These are phyloP conservation scores for Royoungia palumana DNA, from an alignment of 768 basidiomycete genomes.

Conservation along the genomic window DNA sequence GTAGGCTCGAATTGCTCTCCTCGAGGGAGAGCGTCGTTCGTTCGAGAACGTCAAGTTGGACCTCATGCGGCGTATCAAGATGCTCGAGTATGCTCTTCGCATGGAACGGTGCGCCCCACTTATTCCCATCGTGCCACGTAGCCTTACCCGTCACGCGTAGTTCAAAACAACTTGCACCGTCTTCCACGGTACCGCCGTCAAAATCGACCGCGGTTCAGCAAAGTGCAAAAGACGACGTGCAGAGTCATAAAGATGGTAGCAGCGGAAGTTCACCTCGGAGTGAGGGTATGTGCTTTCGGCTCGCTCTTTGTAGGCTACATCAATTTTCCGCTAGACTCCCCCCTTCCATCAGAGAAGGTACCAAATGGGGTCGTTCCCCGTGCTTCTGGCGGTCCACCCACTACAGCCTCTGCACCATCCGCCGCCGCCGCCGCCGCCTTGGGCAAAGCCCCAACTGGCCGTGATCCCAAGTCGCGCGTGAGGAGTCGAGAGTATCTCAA, in stretches of 20 bases:
- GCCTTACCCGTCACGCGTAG: conserved; percentile 35
- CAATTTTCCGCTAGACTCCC: conserved; percentile 54
- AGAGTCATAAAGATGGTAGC: conserved; percentile 76
- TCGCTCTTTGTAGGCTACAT: neutral
- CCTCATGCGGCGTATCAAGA: conserved; percentile 94
- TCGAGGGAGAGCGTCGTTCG: conserved; percentile 95
- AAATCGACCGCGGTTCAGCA: conserved; percentile 63
- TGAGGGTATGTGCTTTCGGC: conserved; percentile 51
- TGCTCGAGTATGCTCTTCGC: conserved; percentile 96
- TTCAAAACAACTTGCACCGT: conserved; percentile 69
- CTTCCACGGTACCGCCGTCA: conserved; percentile 55
- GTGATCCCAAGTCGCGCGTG: conserved; percentile 95
- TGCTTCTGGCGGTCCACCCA: conserved; percentile 46
- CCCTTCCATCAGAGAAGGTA: conserved; percentile 65
- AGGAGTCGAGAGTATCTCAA: conserved; percentile 96
- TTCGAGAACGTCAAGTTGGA: conserved; percentile 97
- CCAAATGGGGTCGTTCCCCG: conserved; percentile 59
- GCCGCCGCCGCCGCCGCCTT: conserved; percentile 42
- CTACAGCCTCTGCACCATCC: conserved; percentile 28
- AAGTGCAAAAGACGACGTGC: conserved; percentile 67
- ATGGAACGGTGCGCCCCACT: conserved; percentile 78
- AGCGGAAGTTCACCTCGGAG: conserved; percentile 81
- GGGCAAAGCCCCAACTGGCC: conserved; percentile 72
- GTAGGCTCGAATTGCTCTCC: conserved; percentile 92
- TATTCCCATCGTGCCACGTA: conserved; percentile 1